Evolutionary conservation across 225 moss, liverwort and hornwort genomes (phyloP), one percentile per base, ranked within the genome.

Genomic region (Antitrichia curtipendula): DNA sequence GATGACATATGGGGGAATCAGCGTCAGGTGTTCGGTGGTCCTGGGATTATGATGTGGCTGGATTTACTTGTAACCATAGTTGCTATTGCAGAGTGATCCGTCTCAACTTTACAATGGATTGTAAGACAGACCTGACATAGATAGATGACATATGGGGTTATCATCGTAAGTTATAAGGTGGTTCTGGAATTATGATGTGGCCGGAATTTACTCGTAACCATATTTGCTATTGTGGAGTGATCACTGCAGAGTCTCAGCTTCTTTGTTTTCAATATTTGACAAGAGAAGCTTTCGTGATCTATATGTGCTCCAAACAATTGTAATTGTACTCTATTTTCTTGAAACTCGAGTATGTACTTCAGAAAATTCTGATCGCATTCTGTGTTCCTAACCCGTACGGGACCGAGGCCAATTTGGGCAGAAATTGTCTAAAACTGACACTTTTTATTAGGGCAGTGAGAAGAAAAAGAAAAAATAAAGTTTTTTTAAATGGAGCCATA

Each of bases 401-500:
- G 32, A 31, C 50, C 1, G 1, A 50, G 21, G 50, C 22, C 13
- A 13, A 75, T 50, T 21, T 32, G 34, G 32, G 4, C 2, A 34
- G 22, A 52, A 75, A 22, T 13, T 34, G 13, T 16, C 16, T 22
- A 68, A 22, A 22, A 22, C 1, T 12, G 23, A 7, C 7, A 13
- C 10, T 22, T 22, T 70, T 14, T 15, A n/a, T n/a, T n/a, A n/a
- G n/a, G n/a, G n/a, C n/a, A n/a, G n/a, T n/a, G 32, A 32, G 32
- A 20, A 49, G 20, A 43, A 28, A 72, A 43, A 27, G 6, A 10
- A 38, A 12, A 29, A 16, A 60, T 2, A 11, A 22, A 13, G 7
- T 34, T 34, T 34, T 1, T 16, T 8, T 4, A 10, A 21, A 21
- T 11, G 21, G 3, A 68, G 10, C 0, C 0, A 0, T 9, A 16